phyloP scores from a whole-genome alignment of 2,329 filamentous ascomycete genomes.

The Exophiala sp. region DNA sequence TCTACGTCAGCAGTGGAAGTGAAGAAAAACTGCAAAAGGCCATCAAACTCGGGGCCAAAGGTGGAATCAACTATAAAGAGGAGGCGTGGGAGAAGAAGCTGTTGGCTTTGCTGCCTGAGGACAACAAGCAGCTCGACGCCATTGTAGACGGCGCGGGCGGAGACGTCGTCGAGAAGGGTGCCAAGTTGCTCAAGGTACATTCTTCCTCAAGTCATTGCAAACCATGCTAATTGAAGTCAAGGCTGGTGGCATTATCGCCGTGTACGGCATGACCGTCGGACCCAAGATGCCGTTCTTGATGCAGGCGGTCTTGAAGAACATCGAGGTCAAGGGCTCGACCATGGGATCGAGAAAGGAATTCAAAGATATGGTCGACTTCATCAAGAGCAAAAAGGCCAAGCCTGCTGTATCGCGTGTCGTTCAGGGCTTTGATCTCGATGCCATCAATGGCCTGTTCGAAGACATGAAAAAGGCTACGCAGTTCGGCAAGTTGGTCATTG shows the following conservation, averaged over 20 bases:
- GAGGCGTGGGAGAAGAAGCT: conserved; percentile 79
- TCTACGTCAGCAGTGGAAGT: conserved; percentile 77
- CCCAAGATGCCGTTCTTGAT: conserved; percentile 87
- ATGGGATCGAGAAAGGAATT: conserved; percentile 93
- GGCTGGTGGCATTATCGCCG: conserved; percentile 75
- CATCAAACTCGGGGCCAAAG: conserved; percentile 66
- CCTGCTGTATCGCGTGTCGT: conserved; percentile 75
- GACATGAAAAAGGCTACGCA: conserved; percentile 83
- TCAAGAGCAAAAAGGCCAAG: conserved; percentile 66
- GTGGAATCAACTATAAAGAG: conserved; percentile 78
- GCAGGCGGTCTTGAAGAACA: conserved; percentile 77
- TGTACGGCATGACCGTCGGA: conserved; percentile 86
- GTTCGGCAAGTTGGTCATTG: conserved; percentile 89
- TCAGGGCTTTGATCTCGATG: conserved; percentile 68
- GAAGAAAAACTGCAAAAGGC: conserved; percentile 73
- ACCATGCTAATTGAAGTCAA: conserved; percentile 27
- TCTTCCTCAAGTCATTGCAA: not conserved
- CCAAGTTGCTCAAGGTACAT: conserved; percentile 64
- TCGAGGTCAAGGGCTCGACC: conserved; percentile 80
- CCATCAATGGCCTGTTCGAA: conserved; percentile 77
- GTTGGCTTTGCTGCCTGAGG: conserved; percentile 54
- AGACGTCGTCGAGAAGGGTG: conserved; percentile 68
- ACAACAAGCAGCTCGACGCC: conserved; percentile 68
- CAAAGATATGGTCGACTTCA: conserved; percentile 82
- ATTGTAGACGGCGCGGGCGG: conserved; percentile 90